Conservation (phyloP, 2,329 filamentous ascomycete genomes). For the Colletotrichum siamense region DNA sequence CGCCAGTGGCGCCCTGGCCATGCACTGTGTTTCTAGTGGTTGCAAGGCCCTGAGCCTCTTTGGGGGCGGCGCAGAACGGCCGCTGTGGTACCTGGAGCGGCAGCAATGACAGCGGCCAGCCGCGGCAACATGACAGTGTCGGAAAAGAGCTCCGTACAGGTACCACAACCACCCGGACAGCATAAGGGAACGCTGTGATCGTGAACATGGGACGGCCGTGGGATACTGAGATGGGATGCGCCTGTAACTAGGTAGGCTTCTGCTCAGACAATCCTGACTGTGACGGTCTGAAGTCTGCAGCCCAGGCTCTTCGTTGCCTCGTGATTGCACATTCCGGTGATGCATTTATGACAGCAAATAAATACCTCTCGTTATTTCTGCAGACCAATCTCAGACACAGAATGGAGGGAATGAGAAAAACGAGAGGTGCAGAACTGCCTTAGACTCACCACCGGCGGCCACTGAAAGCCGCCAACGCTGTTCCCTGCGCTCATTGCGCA, state of each 20-base stretch:
- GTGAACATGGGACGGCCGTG: neutral
- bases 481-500: slow-evolving; percentile 18
- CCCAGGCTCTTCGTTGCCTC: neutral
- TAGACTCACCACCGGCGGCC: neutral
- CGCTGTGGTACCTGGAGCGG: neutral
- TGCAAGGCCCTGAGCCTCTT: slow-evolving; percentile 10
- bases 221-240: neutral
- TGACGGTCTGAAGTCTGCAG: neutral
- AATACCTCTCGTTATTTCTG: slow-evolving; percentile 6
- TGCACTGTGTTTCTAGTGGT: slow-evolving; percentile 4
- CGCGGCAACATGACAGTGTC: neutral
- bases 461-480: neutral
- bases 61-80: neutral
- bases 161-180: neutral
- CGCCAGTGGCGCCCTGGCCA: neutral
- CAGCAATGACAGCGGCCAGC: neutral
- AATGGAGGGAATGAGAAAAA: neutral
- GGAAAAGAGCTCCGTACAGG: neutral
- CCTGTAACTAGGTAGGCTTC: neutral
- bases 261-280: neutral
- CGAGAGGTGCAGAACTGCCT: neutral
- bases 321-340: neutral
- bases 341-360: neutral
- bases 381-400: neutral
- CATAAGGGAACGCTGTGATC: neutral